Evolutionary conservation across 805 yeast genomes (phyloP).

Genomic region (Sugiyamaella boreocaroliniensis): DNA sequence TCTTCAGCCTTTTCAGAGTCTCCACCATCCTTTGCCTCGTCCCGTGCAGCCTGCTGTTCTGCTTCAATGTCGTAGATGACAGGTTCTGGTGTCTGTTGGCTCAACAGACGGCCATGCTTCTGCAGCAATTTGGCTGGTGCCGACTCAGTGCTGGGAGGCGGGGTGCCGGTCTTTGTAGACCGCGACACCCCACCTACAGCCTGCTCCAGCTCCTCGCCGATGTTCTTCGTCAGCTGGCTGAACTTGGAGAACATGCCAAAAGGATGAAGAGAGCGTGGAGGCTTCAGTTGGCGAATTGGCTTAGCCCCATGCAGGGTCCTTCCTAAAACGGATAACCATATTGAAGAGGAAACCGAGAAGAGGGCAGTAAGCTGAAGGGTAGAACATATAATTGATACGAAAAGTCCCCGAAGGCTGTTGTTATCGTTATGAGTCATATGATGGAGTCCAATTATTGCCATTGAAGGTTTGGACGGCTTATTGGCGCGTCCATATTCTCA

Average conservation of each 20-base stretch:
- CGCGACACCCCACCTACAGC: conserved; percentile 24
- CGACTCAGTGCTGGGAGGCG: conserved; percentile 4
- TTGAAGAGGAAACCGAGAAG: not conserved
- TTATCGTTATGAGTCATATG: too few relatives aligned
- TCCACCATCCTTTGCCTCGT: not conserved
- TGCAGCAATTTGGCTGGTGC: conserved; percentile 9
- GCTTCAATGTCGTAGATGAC: conserved; percentile 15
- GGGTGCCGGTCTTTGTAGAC: conserved; percentile 1
- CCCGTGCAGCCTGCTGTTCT: not conserved
- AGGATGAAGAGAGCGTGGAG: not conserved
- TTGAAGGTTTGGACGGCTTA: too few relatives aligned
- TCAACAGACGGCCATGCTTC: conserved; percentile 12
- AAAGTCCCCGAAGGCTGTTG: too few relatives aligned
- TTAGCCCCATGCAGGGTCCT: not conserved
- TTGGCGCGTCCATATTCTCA: too few relatives aligned
- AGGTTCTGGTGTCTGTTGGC: conserved; percentile 18
- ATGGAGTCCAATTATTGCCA: too few relatives aligned
- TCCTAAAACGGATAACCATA: not conserved
- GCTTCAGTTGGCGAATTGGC: not conserved
- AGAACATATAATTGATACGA: too few relatives aligned
- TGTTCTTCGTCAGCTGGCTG: conserved; percentile 55
- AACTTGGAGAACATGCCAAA: conserved; percentile 47
- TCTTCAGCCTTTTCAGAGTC: not conserved
- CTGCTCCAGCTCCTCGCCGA: conserved; percentile 54
- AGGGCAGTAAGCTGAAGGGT: not conserved